These are phyloP conservation scores for Striga hermonthica DNA, from an alignment of 305 asterid genomes.

Conservation along the genomic window DNA sequence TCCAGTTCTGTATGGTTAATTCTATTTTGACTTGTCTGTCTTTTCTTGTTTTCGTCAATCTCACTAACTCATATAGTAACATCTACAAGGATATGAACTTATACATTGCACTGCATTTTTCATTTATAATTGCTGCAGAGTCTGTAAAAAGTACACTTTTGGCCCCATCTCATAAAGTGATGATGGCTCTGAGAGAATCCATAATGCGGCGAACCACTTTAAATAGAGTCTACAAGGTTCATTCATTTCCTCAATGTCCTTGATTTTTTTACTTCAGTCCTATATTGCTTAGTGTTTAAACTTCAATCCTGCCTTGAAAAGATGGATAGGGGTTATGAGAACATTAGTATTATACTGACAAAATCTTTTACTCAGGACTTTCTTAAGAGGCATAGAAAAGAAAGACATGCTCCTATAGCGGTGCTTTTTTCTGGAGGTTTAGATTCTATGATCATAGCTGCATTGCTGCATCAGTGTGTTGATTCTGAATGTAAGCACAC, in stretches of 20 bases:
- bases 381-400: conserved; percentile 35
- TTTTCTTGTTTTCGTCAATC: neutral
- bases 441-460: conserved; percentile 95
- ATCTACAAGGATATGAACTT: neutral
- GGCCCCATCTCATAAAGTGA: conserved; percentile 51
- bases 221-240: conserved; percentile 41
- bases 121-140: conserved; percentile 35
- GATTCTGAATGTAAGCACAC: conserved; percentile 59
- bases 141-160: conserved; percentile 32
- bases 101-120: neutral
- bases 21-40: neutral
- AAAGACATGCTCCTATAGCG: conserved; percentile 67
- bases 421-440: conserved; percentile 96
- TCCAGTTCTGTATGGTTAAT: neutral
- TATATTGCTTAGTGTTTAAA: neutral
- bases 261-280: neutral
- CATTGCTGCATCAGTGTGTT: conserved; percentile 74
- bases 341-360: neutral
- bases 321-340: neutral
- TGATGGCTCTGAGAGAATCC: conserved; percentile 72
- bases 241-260: conserved; percentile 1
- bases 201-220: conserved; percentile 59
- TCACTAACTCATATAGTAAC: neutral
- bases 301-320: neutral
- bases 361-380: conserved; percentile 39